Evolutionary conservation across 345 rosid genomes (phyloP), one percentile per base, ranked within the genome.

Genomic region (Iberis pinnata): DNA sequence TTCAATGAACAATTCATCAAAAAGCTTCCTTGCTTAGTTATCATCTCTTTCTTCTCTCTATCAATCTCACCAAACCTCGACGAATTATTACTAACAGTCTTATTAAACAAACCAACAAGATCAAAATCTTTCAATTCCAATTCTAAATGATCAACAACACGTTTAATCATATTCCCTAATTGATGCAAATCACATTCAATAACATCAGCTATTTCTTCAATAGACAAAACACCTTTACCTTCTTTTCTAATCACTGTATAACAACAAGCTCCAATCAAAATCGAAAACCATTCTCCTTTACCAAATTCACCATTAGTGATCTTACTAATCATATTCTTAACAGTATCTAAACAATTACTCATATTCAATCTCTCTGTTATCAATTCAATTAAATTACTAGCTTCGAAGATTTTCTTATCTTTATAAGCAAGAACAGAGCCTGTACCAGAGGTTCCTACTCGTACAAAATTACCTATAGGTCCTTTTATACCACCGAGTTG

Each of bases 241-340:
- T 73, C 87, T 22, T 43, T 69, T 70, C 98, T 72, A 58, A 75
- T 60, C 16, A 63, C 40, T 3, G 74, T 73, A 61, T 78, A 90
- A 70, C 75, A 66, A 73, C 87, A 87, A 0, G 92, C 95, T 1
- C 92, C 96, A 4, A 84, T 64, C 55, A 87, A 41, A 57, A 80
- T 64, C 0, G 65, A 10, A 14, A 84, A 87, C 98, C 98, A 87
- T 13, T 75, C 76, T 14, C 85, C 95, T 11, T 2, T 42, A 0
- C 95, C 96, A 17, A 73, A 82, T 25, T 87, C 82, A 1, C 85
- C 90, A 3, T 76, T 74, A 0, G 92, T 87, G 22, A 90, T 69
- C 17, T 76, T 78, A 64, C 63, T 25, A 27, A 71, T 64, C 74
- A 64, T 57, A 15, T 38, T 43, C 61, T 58, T 76, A 7, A 82